Base-by-base conservation (phyloP, 805 yeast genomes). In the Wickerhamomyces pijperi region DNA sequence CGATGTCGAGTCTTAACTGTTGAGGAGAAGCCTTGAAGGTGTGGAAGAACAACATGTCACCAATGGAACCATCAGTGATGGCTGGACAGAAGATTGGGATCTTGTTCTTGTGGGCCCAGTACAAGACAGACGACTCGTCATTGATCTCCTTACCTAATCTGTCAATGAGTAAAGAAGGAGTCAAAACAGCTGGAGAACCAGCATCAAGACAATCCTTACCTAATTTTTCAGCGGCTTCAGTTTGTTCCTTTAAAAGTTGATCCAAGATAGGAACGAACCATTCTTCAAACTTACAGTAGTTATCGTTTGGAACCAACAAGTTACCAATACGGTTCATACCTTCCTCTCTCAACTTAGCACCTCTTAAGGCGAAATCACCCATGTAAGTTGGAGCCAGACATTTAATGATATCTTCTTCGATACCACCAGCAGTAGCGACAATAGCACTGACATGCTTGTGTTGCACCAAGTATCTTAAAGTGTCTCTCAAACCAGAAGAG, bases 251-350 rank as follows among this genome's bases (percentile, higher is more conserved):
- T 40, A 88, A 69, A 77, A 88, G 77, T 35, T 67, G 75, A 55
- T 87, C 95, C 54, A 92, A 70, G 40, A 92, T 73, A 28, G 99
- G 99, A 28, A 92, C 94, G 49, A 94, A 84, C 98, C 98, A 92
- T 60, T 94, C 98, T 64, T 92, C 99, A 56, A 92, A 92, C 56
- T 77, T 78, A 67, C 97, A 90, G 67, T 92, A 92, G 66, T 92
- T 92, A 60, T 92, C 98, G 59, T 92, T 92, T 41, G 99, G 99
- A 38, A 92, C 97, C 50, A 92, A 70, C 60, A 92, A 70, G 60
- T 92, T 94, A 46, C 99, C 99, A 53, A 94, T 92, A 64, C 99
- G 80, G 68, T 92, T 92, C 82, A 92, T 78, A 46, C 99, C 99
- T 60, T 87, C 80, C 37, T 86, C 95, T 61, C 99, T 78, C 46